Evolutionary conservation across 306 rosid species (phyloP).

Genomic region (Castanospermum australe): DNA sequence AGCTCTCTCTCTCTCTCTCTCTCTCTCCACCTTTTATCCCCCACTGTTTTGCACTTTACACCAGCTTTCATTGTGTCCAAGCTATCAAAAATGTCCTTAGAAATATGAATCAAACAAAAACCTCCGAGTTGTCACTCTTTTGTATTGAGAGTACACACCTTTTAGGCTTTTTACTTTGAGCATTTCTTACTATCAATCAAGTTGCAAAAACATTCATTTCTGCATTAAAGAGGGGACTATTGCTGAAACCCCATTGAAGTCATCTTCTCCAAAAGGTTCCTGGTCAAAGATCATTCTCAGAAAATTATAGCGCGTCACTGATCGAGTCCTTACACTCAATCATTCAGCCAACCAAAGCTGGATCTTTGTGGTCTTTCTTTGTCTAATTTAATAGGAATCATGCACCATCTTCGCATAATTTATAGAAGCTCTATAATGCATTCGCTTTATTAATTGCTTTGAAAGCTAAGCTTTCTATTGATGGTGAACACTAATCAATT

Average conservation of each 20-base stretch:
- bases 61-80: conserved; percentile 30
- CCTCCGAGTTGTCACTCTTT: conserved; percentile 22
- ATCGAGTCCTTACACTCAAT: conserved; percentile 38
- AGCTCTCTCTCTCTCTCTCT: conserved; percentile 18
- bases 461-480: conserved; percentile 31
- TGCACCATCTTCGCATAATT: conserved; percentile 31
- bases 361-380: conserved; percentile 31
- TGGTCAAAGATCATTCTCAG: conserved; percentile 55
- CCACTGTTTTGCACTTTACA: conserved; percentile 29
- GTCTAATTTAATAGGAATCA: conserved; percentile 48
- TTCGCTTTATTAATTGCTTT: conserved; percentile 38
- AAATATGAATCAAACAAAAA: conserved; percentile 35
- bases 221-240: conserved; percentile 42
- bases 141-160: not conserved
- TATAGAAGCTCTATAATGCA: conserved; percentile 35
- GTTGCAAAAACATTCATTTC: conserved; percentile 31
- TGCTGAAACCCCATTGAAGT: conserved; percentile 47
- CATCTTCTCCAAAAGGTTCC: conserved; percentile 36
- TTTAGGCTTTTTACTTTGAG: conserved; percentile 3
- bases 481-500: conserved; percentile 21
- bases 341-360: conserved; percentile 31
- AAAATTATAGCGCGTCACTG: conserved; percentile 9
- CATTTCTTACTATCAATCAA: conserved; percentile 32
- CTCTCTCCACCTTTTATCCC: conserved; percentile 36
- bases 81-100: conserved; percentile 21